These are phyloP conservation scores for Prototheca cutis DNA, from an alignment of 163 green algal genomes.

Conservation along the genomic window DNA sequence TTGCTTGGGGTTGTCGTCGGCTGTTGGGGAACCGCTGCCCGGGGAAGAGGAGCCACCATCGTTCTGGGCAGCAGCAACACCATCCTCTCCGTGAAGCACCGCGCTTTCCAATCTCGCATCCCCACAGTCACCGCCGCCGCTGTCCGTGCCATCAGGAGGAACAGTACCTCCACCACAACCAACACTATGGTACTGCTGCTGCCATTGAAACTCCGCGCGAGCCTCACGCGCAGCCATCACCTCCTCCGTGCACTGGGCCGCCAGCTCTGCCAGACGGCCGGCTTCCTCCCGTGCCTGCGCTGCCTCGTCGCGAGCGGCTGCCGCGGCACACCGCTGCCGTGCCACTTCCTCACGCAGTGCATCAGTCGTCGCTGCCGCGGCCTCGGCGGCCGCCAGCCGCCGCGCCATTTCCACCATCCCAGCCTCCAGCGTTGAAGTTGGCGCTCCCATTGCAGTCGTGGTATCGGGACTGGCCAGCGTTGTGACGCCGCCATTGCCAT, in stretches of 20 bases:
- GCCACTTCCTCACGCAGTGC: conserved; percentile 3
- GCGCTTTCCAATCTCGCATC: no score
- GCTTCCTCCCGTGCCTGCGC: background rate
- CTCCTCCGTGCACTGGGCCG: conserved; percentile 12
- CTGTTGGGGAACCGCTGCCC: no score
- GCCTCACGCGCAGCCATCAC: conserved; percentile 19
- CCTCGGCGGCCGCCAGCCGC: conserved; percentile 4
- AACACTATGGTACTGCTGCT: background rate
- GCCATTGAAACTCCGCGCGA: background rate
- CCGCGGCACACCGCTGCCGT: conserved; percentile 1
- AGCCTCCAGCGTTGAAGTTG: no score
- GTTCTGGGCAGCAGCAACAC: no score
- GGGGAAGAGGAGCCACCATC: no score
- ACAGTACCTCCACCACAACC: background rate
- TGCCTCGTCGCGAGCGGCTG: background rate
- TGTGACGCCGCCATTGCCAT: no score
- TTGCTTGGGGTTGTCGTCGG: no score
- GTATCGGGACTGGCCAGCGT: no score
- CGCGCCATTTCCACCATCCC: background rate
- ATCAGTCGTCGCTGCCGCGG: conserved; percentile 3
- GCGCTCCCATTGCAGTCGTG: no score
- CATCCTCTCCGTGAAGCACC: no score
- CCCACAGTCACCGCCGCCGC: no score
- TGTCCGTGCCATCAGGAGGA: no score
- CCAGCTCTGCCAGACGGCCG: conserved; percentile 3